Percentiles rank a stretch among this genome's conserved stretches.
Conservation (phyloP, 176 grass and related monocot species). For the Carex kokanica region DNA sequence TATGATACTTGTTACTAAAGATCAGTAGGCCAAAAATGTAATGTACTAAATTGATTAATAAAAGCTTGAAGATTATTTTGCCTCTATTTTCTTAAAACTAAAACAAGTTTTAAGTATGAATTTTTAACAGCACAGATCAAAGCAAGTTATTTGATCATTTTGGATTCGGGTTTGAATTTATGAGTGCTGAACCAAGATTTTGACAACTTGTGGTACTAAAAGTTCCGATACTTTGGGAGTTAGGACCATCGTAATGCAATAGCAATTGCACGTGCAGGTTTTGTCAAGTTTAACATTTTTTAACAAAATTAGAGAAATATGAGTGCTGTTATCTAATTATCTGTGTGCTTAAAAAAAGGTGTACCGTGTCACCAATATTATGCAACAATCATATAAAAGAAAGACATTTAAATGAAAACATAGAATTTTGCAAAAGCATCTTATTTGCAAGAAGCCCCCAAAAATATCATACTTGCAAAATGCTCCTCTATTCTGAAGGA, state of each 20-base stretch:
- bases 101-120: not conserved
- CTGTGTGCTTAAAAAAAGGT: too few relatives aligned
- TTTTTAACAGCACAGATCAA: not conserved
- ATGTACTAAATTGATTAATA: not conserved
- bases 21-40: not conserved
- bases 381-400: too few relatives aligned
- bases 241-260: not conserved
- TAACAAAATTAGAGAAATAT: too few relatives aligned
- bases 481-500: too few relatives aligned
- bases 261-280: not conserved
- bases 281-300: not conserved
- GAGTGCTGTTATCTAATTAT: too few relatives aligned
- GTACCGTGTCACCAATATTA: too few relatives aligned
- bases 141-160: not conserved
- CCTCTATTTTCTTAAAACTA: not conserved
- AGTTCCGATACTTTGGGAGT: not conserved
- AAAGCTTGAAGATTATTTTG: not conserved
- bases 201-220: not conserved
- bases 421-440: too few relatives aligned
- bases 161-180: too few relatives aligned
- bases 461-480: too few relatives aligned
- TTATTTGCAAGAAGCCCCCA: too few relatives aligned
- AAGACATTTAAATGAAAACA: too few relatives aligned
- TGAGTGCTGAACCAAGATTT: not conserved
- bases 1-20: not conserved